phyloP scores from a whole-genome alignment of 345 rosid species.

The Turritis glabra region DNA sequence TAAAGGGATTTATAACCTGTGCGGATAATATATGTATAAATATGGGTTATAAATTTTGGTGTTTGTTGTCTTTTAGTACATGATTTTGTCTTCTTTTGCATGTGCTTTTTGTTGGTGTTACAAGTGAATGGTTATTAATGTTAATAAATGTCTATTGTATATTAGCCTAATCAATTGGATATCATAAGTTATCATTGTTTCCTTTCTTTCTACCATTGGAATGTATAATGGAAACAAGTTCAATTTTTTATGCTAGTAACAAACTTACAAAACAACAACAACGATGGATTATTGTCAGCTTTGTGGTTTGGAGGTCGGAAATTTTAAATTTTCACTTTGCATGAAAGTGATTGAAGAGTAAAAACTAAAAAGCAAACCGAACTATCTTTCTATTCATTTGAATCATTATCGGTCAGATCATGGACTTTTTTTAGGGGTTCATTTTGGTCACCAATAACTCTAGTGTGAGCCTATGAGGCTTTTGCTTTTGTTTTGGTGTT shows the following conservation, averaged over 20 bases:
- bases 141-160: neutral
- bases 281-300: neutral
- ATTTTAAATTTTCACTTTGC: neutral
- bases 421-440: neutral
- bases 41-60: conserved; percentile 9
- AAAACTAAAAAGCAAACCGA: neutral
- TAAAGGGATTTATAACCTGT: neutral
- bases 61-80: conserved; percentile 5
- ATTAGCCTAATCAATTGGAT: conserved; percentile 3
- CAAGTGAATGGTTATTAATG: conserved; percentile 13
- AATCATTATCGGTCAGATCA: no score
- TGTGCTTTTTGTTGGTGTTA: conserved; percentile 23
- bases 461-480: neutral
- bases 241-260: neutral
- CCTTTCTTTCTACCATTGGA: neutral
- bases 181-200: neutral
- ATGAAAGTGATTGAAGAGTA: neutral
- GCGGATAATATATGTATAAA: neutral
- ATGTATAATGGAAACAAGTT: neutral
- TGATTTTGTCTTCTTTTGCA: conserved; percentile 31
- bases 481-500: conserved; percentile 18
- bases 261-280: neutral
- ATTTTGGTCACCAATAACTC: conserved; percentile 6
- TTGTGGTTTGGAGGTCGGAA: neutral
- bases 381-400: neutral